Conservation (phyloP, 2,329 filamentous ascomycete genomes). For the Thielaviopsis musarum region DNA sequence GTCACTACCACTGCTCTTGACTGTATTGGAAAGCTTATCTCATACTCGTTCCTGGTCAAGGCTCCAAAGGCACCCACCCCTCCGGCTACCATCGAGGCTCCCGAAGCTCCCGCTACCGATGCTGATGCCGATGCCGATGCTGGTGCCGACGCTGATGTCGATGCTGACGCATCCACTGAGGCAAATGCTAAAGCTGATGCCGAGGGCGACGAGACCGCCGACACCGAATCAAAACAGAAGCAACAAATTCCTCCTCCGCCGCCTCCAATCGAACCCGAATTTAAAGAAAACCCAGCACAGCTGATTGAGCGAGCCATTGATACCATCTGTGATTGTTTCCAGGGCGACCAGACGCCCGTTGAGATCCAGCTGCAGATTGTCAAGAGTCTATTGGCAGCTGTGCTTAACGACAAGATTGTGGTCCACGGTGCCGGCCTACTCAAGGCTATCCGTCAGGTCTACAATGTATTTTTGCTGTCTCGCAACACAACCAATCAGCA, state of each 20-base stretch:
- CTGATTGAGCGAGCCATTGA: conserved; percentile 96
- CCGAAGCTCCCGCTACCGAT: background rate
- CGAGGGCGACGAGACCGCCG: conserved; percentile 15
- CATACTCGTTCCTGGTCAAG: conserved; percentile 83
- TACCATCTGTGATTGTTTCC: conserved; percentile 98
- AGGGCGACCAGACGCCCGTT: conserved; percentile 80
- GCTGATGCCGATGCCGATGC: background rate
- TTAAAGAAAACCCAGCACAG: conserved; percentile 31
- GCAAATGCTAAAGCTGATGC: conserved; percentile 21
- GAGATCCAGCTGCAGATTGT: conserved; percentile 97
- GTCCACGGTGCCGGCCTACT: conserved; percentile 91
- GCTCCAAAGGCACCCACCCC: background rate
- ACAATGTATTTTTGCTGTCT: conserved; percentile 95
- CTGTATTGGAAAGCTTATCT: conserved; percentile 97
- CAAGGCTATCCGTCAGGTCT: conserved; percentile 93
- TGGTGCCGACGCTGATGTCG: background rate
- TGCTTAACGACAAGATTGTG: conserved; percentile 96
- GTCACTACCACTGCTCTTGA: conserved; percentile 83
- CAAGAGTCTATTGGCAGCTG: conserved; percentile 86
- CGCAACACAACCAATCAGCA: conserved; percentile 91
- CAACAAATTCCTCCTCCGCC: conserved; percentile 1
- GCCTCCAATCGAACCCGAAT: conserved; percentile 24
- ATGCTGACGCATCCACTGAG: background rate
- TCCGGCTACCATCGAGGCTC: conserved; percentile 30
- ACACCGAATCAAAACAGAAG: background rate